Conservation (phyloP, 2,329 filamentous ascomycete genomes). For the Aspergillus floridensis region DNA sequence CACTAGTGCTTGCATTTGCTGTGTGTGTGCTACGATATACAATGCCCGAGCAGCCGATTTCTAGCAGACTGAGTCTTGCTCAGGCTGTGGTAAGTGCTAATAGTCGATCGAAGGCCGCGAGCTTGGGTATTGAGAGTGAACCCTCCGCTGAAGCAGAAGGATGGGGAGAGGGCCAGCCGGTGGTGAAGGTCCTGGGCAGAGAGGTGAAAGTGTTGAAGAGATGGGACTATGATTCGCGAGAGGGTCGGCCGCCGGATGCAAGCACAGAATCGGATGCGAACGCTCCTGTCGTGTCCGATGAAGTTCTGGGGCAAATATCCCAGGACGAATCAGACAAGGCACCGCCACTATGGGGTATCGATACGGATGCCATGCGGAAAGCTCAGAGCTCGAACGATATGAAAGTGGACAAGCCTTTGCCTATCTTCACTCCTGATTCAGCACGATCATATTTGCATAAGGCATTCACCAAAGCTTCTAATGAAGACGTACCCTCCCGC, state of each 20-base stretch:
- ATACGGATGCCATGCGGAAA: conserved; percentile 55
- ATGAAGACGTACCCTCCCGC: conserved; percentile 18
- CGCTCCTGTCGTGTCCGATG: not conserved
- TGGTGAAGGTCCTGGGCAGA: conserved; percentile 68
- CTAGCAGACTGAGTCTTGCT: conserved; percentile 76
- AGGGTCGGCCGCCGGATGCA: conserved; percentile 36
- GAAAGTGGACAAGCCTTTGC: conserved; percentile 51
- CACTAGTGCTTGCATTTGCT: conserved; percentile 77
- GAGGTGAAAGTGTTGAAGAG: conserved; percentile 74
- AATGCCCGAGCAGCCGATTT: conserved; percentile 80
- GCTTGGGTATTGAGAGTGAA: conserved; percentile 67
- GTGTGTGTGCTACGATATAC: conserved; percentile 72
- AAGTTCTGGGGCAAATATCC: conserved; percentile 14
- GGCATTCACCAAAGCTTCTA: conserved; percentile 36
- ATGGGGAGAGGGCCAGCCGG: conserved; percentile 73
- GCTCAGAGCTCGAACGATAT: conserved; percentile 35
- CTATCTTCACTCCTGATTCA: conserved; percentile 70
- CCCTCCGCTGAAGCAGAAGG: conserved; percentile 66
- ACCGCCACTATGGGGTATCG: conserved; percentile 58
- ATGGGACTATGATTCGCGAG: conserved; percentile 66
- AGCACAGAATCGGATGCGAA: conserved; percentile 1
- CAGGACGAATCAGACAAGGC: conserved; percentile 9
- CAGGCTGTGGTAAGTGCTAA: conserved; percentile 83
- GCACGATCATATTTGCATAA: conserved; percentile 60
- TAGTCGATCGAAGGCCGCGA: conserved; percentile 71